phyloP scores from a whole-genome alignment of 192 early-diverging fungal genomes.

The Podila epicladia region DNA sequence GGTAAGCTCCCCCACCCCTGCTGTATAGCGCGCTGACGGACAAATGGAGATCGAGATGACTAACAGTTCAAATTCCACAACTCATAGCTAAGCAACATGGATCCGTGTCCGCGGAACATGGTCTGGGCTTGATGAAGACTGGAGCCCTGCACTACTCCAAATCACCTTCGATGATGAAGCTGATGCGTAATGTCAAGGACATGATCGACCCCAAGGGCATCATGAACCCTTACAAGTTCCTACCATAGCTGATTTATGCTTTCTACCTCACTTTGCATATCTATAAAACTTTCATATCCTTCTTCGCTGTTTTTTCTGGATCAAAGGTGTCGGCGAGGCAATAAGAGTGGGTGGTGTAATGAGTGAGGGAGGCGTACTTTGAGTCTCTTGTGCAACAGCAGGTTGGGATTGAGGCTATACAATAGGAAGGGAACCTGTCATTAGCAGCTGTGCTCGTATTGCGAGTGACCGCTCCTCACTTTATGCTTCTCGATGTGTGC shows the following conservation, averaged over 20 bases:
- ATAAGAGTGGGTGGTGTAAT: too few relatives aligned
- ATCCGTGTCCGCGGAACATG: constrained; percentile 75
- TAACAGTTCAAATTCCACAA: constrained; percentile 2
- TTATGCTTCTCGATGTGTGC: too few relatives aligned
- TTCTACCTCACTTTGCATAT: background rate
- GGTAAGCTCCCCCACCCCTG: constrained; percentile 12
- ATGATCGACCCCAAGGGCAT: constrained; percentile 96
- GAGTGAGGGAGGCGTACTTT: too few relatives aligned
- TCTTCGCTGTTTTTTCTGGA: too few relatives aligned
- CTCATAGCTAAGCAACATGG: constrained; percentile 30
- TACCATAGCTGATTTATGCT: constrained; percentile 39
- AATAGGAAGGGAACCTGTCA: too few relatives aligned
- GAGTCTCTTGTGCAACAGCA: too few relatives aligned
- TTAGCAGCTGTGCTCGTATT: too few relatives aligned
- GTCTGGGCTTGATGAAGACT: constrained; percentile 87
- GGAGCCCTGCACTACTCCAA: constrained; percentile 87
- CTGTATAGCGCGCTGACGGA: too few relatives aligned
- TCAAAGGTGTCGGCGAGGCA: too few relatives aligned
- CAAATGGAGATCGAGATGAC: too few relatives aligned
- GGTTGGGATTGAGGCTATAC: too few relatives aligned
- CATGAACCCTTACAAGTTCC: constrained; percentile 88
- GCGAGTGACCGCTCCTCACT: too few relatives aligned
- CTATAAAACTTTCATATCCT: background rate
- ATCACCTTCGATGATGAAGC: constrained; percentile 76
- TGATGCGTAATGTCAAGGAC: constrained; percentile 91